A percentile compares a stretch with the other conserved stretches of the same genome.
Conservation (phyloP, 331 rosid species). For the Phaseolus coccineus region DNA sequence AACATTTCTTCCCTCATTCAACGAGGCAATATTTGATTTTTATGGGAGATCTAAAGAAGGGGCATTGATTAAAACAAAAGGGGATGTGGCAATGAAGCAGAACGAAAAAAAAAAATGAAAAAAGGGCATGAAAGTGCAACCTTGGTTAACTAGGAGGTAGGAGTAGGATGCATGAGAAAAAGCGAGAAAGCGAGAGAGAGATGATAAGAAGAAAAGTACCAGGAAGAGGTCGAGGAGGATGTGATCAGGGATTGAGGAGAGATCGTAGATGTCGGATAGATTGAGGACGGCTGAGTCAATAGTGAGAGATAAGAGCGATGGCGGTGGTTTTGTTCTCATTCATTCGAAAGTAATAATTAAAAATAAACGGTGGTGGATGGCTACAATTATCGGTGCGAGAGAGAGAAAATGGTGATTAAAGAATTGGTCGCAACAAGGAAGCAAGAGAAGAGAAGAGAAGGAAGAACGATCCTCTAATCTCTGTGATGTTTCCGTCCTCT, state of each 20-base stretch:
- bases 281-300: conserved; percentile 84
- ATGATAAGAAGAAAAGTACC: conserved; percentile 44
- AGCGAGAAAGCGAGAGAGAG: neutral
- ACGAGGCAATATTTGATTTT: neutral
- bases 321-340: conserved; percentile 82
- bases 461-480: conserved; percentile 38
- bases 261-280: conserved; percentile 86
- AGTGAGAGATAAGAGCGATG: conserved; percentile 83
- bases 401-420: conserved; percentile 20
- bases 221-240: conserved; percentile 82
- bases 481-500: conserved; percentile 43
- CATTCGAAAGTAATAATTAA: conserved; percentile 36
- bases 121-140: neutral
- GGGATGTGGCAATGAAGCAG: neutral
- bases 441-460: neutral
- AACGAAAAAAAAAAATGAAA: neutral
- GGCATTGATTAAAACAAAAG: neutral
- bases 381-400: neutral
- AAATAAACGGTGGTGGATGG: neutral
- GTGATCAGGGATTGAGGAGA: conserved; percentile 90
- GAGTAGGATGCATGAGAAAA: neutral
- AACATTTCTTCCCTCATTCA: neutral
- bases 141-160: neutral
- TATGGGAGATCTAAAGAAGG: conserved; percentile 18
- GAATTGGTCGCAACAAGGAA: conserved; percentile 35